Conservation (phyloP, 495 filamentous ascomycete species). For the Talaromyces stipitatus region DNA sequence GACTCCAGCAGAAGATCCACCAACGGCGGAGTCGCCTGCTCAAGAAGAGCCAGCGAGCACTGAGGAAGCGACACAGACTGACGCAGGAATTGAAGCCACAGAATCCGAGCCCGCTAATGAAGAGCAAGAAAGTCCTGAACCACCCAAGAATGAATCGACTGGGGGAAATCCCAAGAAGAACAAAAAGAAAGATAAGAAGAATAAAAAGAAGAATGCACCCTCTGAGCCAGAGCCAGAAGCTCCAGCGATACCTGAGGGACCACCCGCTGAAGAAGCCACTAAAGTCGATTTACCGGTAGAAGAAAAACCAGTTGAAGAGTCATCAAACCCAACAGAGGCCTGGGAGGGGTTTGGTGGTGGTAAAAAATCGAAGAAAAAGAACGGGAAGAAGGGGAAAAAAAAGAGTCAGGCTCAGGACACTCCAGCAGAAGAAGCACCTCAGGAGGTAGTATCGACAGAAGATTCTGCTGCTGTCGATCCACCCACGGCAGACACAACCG, state of each 20-base stretch:
- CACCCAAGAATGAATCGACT: not conserved
- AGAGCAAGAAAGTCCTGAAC: not conserved
- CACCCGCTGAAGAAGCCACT: not conserved
- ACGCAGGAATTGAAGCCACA: not conserved
- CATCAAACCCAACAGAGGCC: not conserved
- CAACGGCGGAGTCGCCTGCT: not conserved
- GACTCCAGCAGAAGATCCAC: not conserved
- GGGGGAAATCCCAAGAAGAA: not conserved
- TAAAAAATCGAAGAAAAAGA: slow-evolving; percentile 9
- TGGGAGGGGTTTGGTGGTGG: not conserved
- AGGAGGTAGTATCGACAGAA: not conserved
- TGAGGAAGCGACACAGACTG: not conserved
- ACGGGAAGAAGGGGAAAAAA: slow-evolving; percentile 4
- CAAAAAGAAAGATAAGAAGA: slow-evolving; percentile 4
- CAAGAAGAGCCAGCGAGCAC: slow-evolving; percentile 3
- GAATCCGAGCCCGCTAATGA: slow-evolving; percentile 6
- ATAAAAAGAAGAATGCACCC: not conserved
- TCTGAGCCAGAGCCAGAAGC: slow-evolving; percentile 1
- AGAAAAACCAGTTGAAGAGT: slow-evolving; percentile 1
- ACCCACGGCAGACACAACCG: not conserved
- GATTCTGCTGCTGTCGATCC: not conserved
- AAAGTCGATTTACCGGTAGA: slow-evolving; percentile 1
- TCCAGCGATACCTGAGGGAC: not conserved
- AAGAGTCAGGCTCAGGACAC: slow-evolving; percentile 6
- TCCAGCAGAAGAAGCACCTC: slow-evolving; percentile 1